These are phyloP conservation scores for Ceratorhiza oryzae-sativae DNA, from an alignment of 1,284 basidiomycete genomes.

Conservation along the genomic window DNA sequence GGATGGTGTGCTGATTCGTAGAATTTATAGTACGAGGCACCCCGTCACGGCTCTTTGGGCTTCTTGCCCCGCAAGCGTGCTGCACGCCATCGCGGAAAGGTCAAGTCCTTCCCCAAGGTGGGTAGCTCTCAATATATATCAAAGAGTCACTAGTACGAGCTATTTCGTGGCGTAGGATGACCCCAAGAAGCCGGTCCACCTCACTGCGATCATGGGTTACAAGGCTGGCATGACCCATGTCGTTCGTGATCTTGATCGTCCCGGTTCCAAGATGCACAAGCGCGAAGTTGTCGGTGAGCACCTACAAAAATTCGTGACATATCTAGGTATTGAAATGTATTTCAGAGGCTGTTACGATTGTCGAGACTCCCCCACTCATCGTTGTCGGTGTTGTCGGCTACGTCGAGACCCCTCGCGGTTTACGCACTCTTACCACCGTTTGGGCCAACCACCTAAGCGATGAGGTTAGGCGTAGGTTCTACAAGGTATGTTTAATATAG, in stretches of 20 bases:
- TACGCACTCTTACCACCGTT: conserved; percentile 80
- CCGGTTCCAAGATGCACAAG: conserved; percentile 99
- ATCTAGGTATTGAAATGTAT: background rate
- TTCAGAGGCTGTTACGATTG: conserved; percentile 88
- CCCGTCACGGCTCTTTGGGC: conserved; percentile 92
- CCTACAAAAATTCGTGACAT: background rate
- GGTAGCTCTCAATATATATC: conserved; percentile 44
- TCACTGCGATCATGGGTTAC: conserved; percentile 99
- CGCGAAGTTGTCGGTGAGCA: conserved; percentile 81
- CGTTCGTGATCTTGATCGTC: conserved; percentile 98
- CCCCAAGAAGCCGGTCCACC: conserved; percentile 98
- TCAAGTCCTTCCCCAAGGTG: conserved; percentile 97
- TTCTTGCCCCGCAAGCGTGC: conserved; percentile 95
- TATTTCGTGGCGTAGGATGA: conserved; percentile 76
- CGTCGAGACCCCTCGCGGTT: conserved; percentile 99
- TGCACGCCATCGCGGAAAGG: conserved; percentile 95
- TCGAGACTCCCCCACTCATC: conserved; percentile 98
- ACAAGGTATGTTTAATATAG: conserved; percentile 62
- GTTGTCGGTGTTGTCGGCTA: conserved; percentile 99
- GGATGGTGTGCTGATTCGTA: background rate
- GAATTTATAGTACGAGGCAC: conserved; percentile 83
- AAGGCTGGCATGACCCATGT: conserved; percentile 99
- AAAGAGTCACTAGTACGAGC: conserved; percentile 32
- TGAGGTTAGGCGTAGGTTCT: conserved; percentile 98
- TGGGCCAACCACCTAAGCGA: conserved; percentile 72